phyloP scores from a whole-genome alignment of 495 filamentous ascomycete species.

The Neurospora sp. region DNA sequence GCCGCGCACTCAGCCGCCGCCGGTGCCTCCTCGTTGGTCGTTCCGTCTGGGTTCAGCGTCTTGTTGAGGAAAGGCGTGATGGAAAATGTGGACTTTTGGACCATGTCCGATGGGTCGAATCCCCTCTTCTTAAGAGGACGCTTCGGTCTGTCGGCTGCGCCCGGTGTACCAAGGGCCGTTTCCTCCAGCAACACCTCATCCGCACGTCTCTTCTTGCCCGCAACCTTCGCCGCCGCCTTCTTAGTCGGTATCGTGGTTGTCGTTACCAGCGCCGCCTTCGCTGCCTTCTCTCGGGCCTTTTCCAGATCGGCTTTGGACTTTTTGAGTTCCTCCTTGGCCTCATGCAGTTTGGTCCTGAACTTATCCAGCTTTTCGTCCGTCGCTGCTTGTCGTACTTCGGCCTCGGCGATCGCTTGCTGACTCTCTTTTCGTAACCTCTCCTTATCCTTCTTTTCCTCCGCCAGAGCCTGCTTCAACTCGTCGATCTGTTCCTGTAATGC shows the following conservation, averaged over 20 bases:
- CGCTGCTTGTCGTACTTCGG: slow-evolving; percentile 43
- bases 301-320: slow-evolving; percentile 37
- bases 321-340: slow-evolving; percentile 62
- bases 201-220: slow-evolving; percentile 28
- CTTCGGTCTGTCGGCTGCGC: slow-evolving; percentile 24
- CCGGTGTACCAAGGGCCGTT: slow-evolving; percentile 26
- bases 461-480: slow-evolving; percentile 29
- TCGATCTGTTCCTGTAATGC: slow-evolving; percentile 26
- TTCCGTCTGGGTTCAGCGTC: slow-evolving; percentile 39
- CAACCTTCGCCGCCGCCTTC: slow-evolving; percentile 25
- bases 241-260: slow-evolving; percentile 22
- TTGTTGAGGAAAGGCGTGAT: slow-evolving; percentile 89
- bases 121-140: slow-evolving; percentile 40
- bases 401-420: slow-evolving; percentile 33
- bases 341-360: slow-evolving; percentile 53
- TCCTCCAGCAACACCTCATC: slow-evolving; percentile 26
- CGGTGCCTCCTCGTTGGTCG: not conserved
- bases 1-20: not conserved
- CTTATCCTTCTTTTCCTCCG: slow-evolving; percentile 32
- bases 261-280: slow-evolving; percentile 4
- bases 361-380: slow-evolving; percentile 60
- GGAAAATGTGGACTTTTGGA: slow-evolving; percentile 83
- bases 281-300: slow-evolving; percentile 23
- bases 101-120: slow-evolving; percentile 46
- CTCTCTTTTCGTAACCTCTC: slow-evolving; percentile 25